phyloP scores from a whole-genome alignment of 768 basidiomycete genomes.

The Leucosporidium creatinivorum region DNA sequence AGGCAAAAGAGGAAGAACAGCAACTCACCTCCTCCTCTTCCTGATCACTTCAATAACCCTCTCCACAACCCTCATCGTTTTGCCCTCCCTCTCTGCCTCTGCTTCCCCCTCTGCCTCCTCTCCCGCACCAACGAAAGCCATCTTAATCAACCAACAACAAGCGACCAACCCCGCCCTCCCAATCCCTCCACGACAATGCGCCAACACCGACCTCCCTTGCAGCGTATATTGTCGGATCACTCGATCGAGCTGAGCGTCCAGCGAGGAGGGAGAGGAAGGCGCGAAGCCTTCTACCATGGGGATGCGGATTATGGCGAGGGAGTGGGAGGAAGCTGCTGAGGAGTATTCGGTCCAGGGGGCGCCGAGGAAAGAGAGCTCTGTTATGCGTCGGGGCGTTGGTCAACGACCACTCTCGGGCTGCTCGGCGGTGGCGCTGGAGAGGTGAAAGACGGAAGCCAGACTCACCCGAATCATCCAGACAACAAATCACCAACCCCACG shows the following conservation, averaged over 20 bases:
- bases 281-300: conserved; percentile 86
- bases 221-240: conserved; percentile 68
- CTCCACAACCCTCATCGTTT: conserved; percentile 61
- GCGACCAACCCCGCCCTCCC: conserved; percentile 88
- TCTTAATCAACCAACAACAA: conserved; percentile 83
- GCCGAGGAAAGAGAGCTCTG: conserved; percentile 76
- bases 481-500: conserved; percentile 75
- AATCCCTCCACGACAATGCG: conserved; percentile 90
- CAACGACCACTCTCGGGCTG: conserved; percentile 49
- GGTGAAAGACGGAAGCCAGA: conserved; percentile 14
- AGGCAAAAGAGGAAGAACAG: no score
- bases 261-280: conserved; percentile 52
- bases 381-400: no score
- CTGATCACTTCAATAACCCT: conserved; percentile 66
- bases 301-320: conserved; percentile 72
- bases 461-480: conserved; percentile 33
- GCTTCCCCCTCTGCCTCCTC: conserved; percentile 34
- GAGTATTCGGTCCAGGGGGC: conserved; percentile 75
- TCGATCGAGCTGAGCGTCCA: conserved; percentile 61
- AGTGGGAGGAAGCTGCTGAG: conserved; percentile 53
- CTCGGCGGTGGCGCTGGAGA: conserved; percentile 56
- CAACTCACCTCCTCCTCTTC: conserved; percentile 49
- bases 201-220: conserved; percentile 61
- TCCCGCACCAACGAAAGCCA: conserved; percentile 58
- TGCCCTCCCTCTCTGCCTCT: conserved; percentile 32